Base-by-base conservation (phyloP, 306 rosid species). In the Cucumis cinereus region DNA sequence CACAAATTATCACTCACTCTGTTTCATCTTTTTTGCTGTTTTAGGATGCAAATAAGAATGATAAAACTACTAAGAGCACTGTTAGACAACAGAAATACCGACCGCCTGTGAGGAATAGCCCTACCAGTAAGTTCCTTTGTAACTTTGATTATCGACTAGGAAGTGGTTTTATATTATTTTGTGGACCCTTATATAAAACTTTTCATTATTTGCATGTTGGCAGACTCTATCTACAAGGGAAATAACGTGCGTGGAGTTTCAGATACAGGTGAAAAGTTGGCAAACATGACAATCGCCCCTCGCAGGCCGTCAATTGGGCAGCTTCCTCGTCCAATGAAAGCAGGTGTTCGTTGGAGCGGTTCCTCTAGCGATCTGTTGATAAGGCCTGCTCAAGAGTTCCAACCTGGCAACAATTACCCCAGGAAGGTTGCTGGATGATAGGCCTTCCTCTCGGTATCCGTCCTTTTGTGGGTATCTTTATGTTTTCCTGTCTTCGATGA, bases 321-420 rank as follows among this genome's bases (percentile, higher is more conserved):
- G 77, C 77, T 85, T 63, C 84, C 85, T 47, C 86, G 90, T 14
- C 93, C 93, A 52, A 87, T 91, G 97, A 93, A 88, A 82, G 89
- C 99, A 22, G 99, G 97, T 74, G 97, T 82, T 28, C 87, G 85
- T 28, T 92, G 98, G 99, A 78, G 77, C 59, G 85, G 92, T 17
- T 91, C 81, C 79, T 80, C 99, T 30, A 81, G 92, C 17, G 83
- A 89, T 83, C 74, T 86, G 83, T 85, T 85, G 77, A 82, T 85
- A 14, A 82, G 90, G 79, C 86, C 91, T 0, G 81, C 81, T 59
- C 91, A 81, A 41, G 94, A 81, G 80, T 80, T 90, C 78, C 85
- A 88, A 1, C 77, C 88, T 68, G 88, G 88, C 73, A 84, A 90
- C 81, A 81, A 90, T 35, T 90, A 79, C 75, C 8, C 91, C 16